Conservation (phyloP, 2,329 filamentous ascomycete species). For the Pleurostoma richardsiae region DNA sequence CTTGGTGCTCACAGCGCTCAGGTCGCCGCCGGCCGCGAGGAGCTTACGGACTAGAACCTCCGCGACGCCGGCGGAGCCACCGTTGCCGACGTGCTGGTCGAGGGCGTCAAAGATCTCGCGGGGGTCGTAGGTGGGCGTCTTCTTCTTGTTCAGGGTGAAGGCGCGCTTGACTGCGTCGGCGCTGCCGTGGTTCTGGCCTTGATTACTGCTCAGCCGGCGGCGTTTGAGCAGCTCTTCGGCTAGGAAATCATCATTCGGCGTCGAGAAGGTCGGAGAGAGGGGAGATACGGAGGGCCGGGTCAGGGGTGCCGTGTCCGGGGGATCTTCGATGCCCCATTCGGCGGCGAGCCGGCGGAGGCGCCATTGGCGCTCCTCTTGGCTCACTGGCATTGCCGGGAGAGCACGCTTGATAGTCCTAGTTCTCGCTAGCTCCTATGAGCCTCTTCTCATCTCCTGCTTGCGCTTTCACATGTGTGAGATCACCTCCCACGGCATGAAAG, state of each 20-base stretch:
- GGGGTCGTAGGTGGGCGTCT: slow-evolving; percentile 39
- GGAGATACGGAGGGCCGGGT: slow-evolving; percentile 27
- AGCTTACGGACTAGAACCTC: slow-evolving; percentile 49
- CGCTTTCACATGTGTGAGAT: no score
- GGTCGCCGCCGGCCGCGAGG: slow-evolving; percentile 41
- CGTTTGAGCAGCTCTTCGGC: slow-evolving; percentile 52
- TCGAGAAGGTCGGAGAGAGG: slow-evolving; percentile 36
- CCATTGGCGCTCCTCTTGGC: slow-evolving; percentile 32
- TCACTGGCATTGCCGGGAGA: neutral
- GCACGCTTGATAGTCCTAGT: no score
- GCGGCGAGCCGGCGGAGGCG: slow-evolving; percentile 45
- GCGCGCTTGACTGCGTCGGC: slow-evolving; percentile 28
- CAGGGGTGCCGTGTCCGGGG: slow-evolving; percentile 31
- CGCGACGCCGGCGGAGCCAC: slow-evolving; percentile 48
- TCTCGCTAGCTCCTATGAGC: no score
- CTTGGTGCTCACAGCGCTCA: slow-evolving; percentile 41
- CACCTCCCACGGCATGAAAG: no score
- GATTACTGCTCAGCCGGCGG: slow-evolving; percentile 26
- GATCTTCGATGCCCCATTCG: slow-evolving; percentile 42
- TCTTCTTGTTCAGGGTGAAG: slow-evolving; percentile 40
- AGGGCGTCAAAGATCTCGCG: slow-evolving; percentile 48
- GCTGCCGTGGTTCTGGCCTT: slow-evolving; percentile 18
- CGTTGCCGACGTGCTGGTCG: slow-evolving; percentile 40
- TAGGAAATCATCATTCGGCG: slow-evolving; percentile 40
- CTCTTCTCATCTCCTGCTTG: no score